Evolutionary conservation across 306 rosid species (phyloP).

Genomic region (Acacia acuminata): DNA sequence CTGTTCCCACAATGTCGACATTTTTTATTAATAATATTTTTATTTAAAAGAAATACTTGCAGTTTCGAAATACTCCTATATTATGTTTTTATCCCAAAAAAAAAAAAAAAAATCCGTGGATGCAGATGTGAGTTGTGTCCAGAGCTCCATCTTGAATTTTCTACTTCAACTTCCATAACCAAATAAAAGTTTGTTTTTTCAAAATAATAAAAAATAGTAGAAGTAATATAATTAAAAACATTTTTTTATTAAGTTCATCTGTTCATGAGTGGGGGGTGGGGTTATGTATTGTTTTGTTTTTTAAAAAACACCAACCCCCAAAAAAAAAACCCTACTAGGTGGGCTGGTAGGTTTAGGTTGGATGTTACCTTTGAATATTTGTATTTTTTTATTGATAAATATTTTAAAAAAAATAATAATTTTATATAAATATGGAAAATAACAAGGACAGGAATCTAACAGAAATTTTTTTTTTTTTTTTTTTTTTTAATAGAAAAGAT

Average conservation of each 20-base stretch:
- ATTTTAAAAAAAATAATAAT: neutral
- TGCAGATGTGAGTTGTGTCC: neutral
- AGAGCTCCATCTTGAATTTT: neutral
- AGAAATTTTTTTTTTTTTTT: no score
- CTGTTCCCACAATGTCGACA: neutral
- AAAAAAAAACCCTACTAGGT: no score
- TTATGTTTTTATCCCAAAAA: no score
- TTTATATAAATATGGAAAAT: neutral
- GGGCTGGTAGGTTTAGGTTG: neutral
- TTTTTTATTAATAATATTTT: no score
- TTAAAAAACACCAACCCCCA: no score
- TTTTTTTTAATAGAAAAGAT: neutral
- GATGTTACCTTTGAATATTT: no score
- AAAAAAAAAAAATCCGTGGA: neutral
- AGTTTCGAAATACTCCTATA: no score
- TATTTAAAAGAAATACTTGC: no score
- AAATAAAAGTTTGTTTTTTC: neutral
- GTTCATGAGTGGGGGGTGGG: neutral
- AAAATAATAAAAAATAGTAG: neutral
- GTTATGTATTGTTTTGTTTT: no score
- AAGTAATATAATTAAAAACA: no score
- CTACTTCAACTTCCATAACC: neutral
- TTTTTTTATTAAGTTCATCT: no score
- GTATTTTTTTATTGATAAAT: neutral
- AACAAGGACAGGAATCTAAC: neutral